Evolutionary conservation across 2,329 filamentous ascomycete genomes (phyloP).

Genomic region (Elsinoe ampelina): DNA sequence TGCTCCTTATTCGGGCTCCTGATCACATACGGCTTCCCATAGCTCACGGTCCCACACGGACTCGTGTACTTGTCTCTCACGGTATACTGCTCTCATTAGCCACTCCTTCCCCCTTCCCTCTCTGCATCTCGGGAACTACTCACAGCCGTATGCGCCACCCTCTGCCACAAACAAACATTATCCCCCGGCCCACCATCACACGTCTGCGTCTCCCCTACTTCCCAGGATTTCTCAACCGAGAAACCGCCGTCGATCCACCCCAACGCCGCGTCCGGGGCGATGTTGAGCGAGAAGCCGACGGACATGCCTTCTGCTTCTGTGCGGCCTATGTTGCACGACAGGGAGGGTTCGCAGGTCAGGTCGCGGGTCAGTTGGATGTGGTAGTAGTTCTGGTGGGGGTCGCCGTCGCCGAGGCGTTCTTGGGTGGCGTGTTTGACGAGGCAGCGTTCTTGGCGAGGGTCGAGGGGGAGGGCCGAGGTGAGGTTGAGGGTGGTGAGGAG

Average conservation of each 20-base stretch:
- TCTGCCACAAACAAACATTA: slow-evolving; percentile 1
- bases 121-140: background rate
- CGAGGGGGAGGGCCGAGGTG: background rate
- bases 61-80: background rate
- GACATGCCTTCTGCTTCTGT: slow-evolving; percentile 1
- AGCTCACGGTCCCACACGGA: background rate
- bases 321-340: background rate
- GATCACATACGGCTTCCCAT: background rate
- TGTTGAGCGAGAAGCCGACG: slow-evolving; percentile 1
- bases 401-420: background rate
- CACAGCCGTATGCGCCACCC: background rate
- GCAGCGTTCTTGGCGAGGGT: background rate
- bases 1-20: background rate
- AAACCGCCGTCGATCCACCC: background rate
- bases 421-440: background rate
- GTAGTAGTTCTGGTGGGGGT: background rate
- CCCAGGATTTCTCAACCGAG: background rate
- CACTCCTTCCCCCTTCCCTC: no score
- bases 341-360: background rate
- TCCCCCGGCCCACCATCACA: background rate
- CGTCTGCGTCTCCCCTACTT: background rate
- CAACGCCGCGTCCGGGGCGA: background rate
- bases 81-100: background rate
- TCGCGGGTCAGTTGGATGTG: background rate
- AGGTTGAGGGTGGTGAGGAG: background rate